A percentile compares a stretch with the other conserved stretches of the same genome.
phyloP scores from a whole-genome alignment of 2,329 filamentous ascomycete species.

The Calonectria naviculata region DNA sequence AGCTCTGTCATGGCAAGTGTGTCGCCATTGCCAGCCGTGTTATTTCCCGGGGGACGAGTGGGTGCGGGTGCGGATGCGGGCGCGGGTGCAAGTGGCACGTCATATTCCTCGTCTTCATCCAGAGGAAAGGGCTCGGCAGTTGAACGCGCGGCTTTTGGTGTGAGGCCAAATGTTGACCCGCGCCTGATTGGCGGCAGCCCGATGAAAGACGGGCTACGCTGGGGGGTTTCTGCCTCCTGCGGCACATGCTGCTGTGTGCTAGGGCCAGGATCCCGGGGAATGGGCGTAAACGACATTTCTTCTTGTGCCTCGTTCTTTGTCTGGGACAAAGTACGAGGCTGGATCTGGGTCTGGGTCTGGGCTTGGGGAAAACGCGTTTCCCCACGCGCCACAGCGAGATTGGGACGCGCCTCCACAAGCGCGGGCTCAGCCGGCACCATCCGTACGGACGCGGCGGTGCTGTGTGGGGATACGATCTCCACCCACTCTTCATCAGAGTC shows the following conservation, averaged over 20 bases:
- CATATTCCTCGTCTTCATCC: conserved; percentile 47
- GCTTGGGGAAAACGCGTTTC: conserved; percentile 20
- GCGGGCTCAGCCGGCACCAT: conserved; percentile 35
- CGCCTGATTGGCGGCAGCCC: conserved; percentile 69
- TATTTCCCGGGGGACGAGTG: conserved; percentile 13
- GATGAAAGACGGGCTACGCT: conserved; percentile 63
- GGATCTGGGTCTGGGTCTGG: conserved; percentile 12
- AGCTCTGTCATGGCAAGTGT: background rate
- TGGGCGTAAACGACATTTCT: conserved; percentile 14
- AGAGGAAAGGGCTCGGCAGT: conserved; percentile 46
- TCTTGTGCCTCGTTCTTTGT: conserved; percentile 12
- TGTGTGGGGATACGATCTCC: conserved; percentile 18
- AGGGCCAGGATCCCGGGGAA: conserved; percentile 25
- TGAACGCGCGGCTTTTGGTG: conserved; percentile 46
- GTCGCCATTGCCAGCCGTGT: conserved; percentile 4
- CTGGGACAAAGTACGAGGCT: conserved; percentile 27
- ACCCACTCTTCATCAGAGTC: conserved; percentile 22
- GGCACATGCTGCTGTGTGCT: conserved; percentile 10
- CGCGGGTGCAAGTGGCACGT: conserved; percentile 13
- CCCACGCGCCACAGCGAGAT: background rate
- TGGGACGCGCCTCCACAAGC: conserved; percentile 17
- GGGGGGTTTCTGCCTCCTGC: conserved; percentile 41
- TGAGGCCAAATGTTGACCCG: conserved; percentile 65
- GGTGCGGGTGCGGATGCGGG: background rate
- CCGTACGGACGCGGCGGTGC: conserved; percentile 29